These are phyloP conservation scores for Aspergillus kassunensis DNA, from an alignment of 495 filamentous ascomycete genomes.

Conservation along the genomic window DNA sequence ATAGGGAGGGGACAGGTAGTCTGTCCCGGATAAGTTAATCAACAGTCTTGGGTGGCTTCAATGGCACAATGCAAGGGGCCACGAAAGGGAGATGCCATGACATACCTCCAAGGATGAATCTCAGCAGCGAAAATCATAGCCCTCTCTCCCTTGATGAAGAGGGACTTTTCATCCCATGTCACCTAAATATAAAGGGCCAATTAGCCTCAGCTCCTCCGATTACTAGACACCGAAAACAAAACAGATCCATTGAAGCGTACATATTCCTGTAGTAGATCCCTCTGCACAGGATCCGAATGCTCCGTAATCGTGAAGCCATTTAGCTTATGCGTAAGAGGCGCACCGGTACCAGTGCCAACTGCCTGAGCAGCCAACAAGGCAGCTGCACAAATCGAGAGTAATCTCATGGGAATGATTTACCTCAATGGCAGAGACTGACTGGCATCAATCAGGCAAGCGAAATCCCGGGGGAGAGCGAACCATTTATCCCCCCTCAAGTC, in stretches of 20 bases:
- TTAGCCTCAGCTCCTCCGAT: neutral
- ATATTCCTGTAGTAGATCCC: constrained; percentile 37
- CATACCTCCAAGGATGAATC: constrained; percentile 62
- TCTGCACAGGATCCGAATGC: constrained; percentile 33
- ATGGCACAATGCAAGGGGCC: no score
- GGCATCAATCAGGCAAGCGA: no score
- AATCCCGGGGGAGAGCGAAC: neutral
- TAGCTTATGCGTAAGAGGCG: constrained; percentile 32
- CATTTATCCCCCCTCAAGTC: neutral
- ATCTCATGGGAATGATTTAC: constrained; percentile 25
- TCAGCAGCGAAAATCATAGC: constrained; percentile 71
- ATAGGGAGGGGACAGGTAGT: constrained; percentile 67
- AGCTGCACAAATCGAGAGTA: constrained; percentile 27
- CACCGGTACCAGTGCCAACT: constrained; percentile 24
- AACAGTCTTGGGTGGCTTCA: neutral
- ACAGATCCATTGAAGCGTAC: constrained; percentile 18
- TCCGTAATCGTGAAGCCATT: constrained; percentile 36
- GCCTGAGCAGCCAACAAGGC: constrained; percentile 35
- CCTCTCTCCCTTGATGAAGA: constrained; percentile 68
- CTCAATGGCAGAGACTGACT: neutral
- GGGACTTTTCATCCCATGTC: constrained; percentile 72
- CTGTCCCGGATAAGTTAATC: constrained; percentile 29
- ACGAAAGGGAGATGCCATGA: neutral
- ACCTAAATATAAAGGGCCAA: constrained; percentile 44
- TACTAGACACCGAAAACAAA: neutral